These are phyloP conservation scores for Coniochaeta sp. DNA, from an alignment of 2,329 filamentous ascomycete genomes.

Conservation along the genomic window DNA sequence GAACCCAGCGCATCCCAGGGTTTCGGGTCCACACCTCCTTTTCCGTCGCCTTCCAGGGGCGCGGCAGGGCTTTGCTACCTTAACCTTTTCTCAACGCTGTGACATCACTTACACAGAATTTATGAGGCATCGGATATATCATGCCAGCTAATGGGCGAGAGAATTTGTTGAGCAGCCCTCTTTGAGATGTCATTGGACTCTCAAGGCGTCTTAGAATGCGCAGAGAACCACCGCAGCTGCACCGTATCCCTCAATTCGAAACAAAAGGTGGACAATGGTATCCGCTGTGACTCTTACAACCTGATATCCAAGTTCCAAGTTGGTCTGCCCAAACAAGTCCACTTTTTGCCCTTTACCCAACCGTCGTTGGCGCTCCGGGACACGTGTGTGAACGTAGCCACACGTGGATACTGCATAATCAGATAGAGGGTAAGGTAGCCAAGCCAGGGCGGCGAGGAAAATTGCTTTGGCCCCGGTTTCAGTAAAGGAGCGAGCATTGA, in stretches of 20 bases:
- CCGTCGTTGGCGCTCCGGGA: not conserved
- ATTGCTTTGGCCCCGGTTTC: not conserved
- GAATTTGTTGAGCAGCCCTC: not conserved
- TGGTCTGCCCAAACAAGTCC: not conserved
- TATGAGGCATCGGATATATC: not conserved
- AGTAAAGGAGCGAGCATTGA: not conserved
- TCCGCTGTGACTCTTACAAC: not conserved
- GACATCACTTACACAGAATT: not conserved
- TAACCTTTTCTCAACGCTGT: not conserved
- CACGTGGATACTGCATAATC: not conserved
- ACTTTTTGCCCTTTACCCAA: not conserved
- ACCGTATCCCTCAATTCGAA: not conserved
- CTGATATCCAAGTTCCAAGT: not conserved
- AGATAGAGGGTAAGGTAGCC: not conserved
- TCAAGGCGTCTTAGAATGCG: not conserved
- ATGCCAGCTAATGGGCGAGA: not conserved
- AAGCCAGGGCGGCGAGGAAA: not conserved
- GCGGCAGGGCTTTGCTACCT: too few species aligned
- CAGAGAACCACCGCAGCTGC: not conserved
- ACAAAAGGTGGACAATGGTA: not conserved
- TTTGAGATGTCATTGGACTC: not conserved
- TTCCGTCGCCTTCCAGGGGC: not conserved
- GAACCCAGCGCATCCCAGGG: not conserved
- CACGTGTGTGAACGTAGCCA: not conserved
- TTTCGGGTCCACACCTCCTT: not conserved